Evolutionary conservation across 176 grass and related monocot species (phyloP).

Genomic region (Musa schizocarpa): DNA sequence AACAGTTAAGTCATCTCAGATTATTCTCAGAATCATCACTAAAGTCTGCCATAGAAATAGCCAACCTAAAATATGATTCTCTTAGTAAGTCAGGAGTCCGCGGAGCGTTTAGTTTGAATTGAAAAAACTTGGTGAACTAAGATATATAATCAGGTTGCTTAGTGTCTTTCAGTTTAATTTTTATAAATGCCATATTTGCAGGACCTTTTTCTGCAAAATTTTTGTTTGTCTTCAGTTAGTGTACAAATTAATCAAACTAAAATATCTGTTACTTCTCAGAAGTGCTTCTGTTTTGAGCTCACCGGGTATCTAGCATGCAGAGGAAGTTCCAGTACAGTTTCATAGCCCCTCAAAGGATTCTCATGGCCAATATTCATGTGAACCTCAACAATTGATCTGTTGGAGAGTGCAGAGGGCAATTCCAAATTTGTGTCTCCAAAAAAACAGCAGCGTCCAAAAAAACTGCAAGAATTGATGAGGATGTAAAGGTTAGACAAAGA

Average conservation of each 20-base stretch:
- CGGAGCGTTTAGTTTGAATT: too few relatives aligned
- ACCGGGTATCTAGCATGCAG: conserved; percentile 93
- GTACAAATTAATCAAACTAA: neutral
- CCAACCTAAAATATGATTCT: too few relatives aligned
- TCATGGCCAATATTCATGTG: conserved; percentile 37
- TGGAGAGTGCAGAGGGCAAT: conserved; percentile 67
- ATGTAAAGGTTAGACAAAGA: neutral
- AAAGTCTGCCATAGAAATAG: too few relatives aligned
- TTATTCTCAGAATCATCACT: too few relatives aligned
- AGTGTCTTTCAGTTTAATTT: too few relatives aligned
- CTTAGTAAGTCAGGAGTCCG: too few relatives aligned
- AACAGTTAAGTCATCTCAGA: too few relatives aligned
- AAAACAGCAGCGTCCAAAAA: conserved; percentile 58
- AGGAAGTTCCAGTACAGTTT: conserved; percentile 47
- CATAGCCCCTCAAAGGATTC: conserved; percentile 17
- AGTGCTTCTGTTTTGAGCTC: conserved; percentile 19
- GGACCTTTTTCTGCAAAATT: too few relatives aligned
- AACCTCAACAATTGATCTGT: conserved; percentile 63
- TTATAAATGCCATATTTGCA: too few relatives aligned
- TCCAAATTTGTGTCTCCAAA: conserved; percentile 81
- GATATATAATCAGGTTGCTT: too few relatives aligned
- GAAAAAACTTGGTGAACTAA: too few relatives aligned
- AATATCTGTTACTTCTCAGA: neutral
- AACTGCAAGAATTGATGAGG: conserved; percentile 33
- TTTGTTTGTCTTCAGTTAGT: too few relatives aligned